A percentile compares a stretch with the other conserved stretches of the same genome.
These are phyloP conservation scores for Casuarina equisetifolia DNA, from an alignment of 306 rosid species.

Conservation along the genomic window DNA sequence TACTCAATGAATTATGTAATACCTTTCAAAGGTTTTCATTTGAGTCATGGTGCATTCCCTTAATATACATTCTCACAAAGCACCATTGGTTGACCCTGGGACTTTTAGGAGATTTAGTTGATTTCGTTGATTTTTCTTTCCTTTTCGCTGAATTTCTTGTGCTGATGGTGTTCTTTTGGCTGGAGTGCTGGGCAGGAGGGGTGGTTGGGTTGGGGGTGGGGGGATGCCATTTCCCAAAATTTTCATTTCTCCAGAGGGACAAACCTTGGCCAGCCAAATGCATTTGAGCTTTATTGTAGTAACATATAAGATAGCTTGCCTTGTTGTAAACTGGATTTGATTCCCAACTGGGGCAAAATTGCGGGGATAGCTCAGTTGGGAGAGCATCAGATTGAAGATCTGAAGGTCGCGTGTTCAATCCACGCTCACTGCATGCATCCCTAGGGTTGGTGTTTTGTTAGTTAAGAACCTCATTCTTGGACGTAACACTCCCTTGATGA, in stretches of 20 bases:
- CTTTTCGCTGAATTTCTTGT: neutral
- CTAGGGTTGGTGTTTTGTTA: slow-evolving; percentile 34
- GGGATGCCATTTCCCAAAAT: neutral
- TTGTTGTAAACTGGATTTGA: slow-evolving; percentile 22
- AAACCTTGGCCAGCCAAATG: slow-evolving; percentile 7
- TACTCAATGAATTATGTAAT: neutral
- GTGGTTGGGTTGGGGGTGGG: too few relatives aligned
- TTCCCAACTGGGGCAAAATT: slow-evolving; percentile 43
- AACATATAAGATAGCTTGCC: slow-evolving; percentile 19
- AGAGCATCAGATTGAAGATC: slow-evolving; percentile 69
- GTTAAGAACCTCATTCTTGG: slow-evolving; percentile 6
- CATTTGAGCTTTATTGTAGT: neutral
- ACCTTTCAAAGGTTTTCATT: too few relatives aligned
- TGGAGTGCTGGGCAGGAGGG: too few relatives aligned
- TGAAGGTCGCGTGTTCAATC: slow-evolving; percentile 74
- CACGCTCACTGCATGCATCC: slow-evolving; percentile 65
- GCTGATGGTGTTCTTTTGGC: neutral
- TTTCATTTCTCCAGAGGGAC: neutral
- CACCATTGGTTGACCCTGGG: neutral
- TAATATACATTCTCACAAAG: neutral
- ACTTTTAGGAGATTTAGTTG: neutral
- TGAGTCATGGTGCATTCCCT: neutral
- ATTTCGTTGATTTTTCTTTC: neutral
- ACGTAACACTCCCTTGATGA: neutral
- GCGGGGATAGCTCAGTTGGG: slow-evolving; percentile 82